Conservation (phyloP, 768 basidiomycete species). For the Multifurca ochricompacta region DNA sequence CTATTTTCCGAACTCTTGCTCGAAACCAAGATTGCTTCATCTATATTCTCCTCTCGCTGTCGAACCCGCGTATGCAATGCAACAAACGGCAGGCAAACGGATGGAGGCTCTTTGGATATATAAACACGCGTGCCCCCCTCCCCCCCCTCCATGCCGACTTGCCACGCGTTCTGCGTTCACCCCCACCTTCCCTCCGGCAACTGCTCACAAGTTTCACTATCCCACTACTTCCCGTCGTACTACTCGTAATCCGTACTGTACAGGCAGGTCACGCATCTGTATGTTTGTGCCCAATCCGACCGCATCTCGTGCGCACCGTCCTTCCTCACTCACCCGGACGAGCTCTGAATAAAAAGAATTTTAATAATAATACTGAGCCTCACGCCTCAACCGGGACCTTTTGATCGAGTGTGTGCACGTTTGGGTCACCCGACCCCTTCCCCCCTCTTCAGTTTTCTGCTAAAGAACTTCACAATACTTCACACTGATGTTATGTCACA, state of each 20-base stretch:
- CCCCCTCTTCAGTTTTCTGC: no score
- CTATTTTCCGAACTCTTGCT: constrained; percentile 7
- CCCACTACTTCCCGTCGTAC: background rate
- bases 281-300: constrained; percentile 10
- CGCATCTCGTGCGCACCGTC: background rate
- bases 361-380: no score
- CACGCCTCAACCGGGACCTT: no score
- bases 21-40: constrained; percentile 1
- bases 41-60: background rate
- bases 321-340: background rate
- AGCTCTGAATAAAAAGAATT: background rate
- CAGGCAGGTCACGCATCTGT: constrained; percentile 8
- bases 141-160: background rate
- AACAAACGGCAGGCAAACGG: constrained; percentile 1
- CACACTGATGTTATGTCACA: no score
- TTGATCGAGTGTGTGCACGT: background rate
- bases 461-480: no score
- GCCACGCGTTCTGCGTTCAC: background rate
- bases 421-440: no score
- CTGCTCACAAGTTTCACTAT: background rate
- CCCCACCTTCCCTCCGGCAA: background rate
- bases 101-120: background rate
- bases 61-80: background rate
- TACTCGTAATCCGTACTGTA: constrained; percentile 6
- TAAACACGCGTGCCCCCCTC: background rate